Evolutionary conservation across 352 stramenopile species (phyloP).

Genomic region (Globisporangium iwayamae): DNA sequence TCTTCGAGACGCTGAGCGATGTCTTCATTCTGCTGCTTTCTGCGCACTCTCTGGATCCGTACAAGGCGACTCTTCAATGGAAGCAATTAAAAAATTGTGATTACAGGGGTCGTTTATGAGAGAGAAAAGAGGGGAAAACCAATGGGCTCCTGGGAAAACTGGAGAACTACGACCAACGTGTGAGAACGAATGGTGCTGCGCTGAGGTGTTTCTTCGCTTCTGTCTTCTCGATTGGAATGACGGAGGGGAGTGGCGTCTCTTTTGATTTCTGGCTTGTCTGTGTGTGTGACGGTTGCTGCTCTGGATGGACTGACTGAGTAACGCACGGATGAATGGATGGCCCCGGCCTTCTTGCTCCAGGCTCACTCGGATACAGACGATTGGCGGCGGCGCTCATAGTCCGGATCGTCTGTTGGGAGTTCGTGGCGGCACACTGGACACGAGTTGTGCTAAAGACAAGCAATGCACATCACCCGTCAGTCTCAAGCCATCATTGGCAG

Average conservation of each 20-base stretch:
- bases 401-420: conserved; percentile 76
- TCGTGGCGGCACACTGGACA: conserved; percentile 84
- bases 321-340: not conserved
- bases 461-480: not conserved
- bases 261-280: not conserved
- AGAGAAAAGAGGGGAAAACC: not conserved
- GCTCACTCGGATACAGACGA: conserved; percentile 15
- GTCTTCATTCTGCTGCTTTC: not conserved
- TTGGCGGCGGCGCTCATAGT: conserved; percentile 68
- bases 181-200: not conserved
- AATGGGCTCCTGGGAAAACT: not conserved
- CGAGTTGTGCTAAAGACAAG: conserved; percentile 66
- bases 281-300: not conserved
- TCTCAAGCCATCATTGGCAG: not conserved
- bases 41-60: not conserved
- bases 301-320: not conserved
- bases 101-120: not conserved
- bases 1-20: not conserved
- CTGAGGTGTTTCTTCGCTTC: not conserved
- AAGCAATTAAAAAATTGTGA: not conserved
- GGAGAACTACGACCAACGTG: not conserved
- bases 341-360: not conserved
- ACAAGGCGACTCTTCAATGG: not conserved
- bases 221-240: conserved; percentile 3
- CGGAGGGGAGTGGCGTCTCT: not conserved